Evolutionary conservation across 768 basidiomycete genomes (phyloP).

Genomic region (Pleurotus ostreatus): DNA sequence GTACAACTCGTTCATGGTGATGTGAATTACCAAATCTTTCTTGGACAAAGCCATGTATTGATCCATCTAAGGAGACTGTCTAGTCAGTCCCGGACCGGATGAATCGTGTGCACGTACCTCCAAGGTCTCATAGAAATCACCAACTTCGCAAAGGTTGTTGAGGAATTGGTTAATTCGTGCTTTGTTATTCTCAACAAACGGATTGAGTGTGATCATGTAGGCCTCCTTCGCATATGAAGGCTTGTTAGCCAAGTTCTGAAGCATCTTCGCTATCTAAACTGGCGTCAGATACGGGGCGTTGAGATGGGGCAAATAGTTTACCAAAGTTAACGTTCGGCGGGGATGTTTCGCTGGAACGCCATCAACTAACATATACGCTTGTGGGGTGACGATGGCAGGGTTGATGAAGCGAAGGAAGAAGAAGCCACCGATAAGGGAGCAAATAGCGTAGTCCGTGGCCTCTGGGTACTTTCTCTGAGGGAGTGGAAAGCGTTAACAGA

Average conservation of each 20-base stretch:
- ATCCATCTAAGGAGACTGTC: slow-evolving; percentile 72
- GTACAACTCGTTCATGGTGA: slow-evolving; percentile 97
- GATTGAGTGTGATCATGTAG: slow-evolving; percentile 98
- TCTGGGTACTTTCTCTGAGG: slow-evolving; percentile 95
- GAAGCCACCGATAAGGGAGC: slow-evolving; percentile 97
- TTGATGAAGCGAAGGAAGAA: slow-evolving; percentile 99
- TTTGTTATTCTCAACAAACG: slow-evolving; percentile 99
- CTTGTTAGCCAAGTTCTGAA: slow-evolving; percentile 98
- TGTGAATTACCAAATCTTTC: slow-evolving; percentile 97
- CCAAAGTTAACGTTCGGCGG: slow-evolving; percentile 88
- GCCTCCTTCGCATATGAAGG: slow-evolving; percentile 96
- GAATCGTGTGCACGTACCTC: slow-evolving; percentile 57
- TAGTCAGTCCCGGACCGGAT: background rate
- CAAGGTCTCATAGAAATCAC: slow-evolving; percentile 97
- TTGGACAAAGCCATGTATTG: slow-evolving; percentile 99
- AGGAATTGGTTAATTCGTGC: slow-evolving; percentile 96
- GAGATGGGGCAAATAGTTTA: slow-evolving; percentile 33
- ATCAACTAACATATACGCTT: slow-evolving; percentile 99
- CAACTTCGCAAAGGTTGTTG: slow-evolving; percentile 96
- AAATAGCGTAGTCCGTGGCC: slow-evolving; percentile 96
- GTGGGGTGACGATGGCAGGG: slow-evolving; percentile 97
- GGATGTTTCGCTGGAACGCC: slow-evolving; percentile 98
- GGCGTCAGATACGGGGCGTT: background rate
- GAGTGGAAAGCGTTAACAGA: slow-evolving; percentile 7
- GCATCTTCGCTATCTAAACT: slow-evolving; percentile 94